A percentile compares a stretch with the other conserved stretches of the same genome.
Evolutionary conservation across 768 basidiomycete genomes (phyloP).

Genomic region (Brasilioporus rufonigricans): DNA sequence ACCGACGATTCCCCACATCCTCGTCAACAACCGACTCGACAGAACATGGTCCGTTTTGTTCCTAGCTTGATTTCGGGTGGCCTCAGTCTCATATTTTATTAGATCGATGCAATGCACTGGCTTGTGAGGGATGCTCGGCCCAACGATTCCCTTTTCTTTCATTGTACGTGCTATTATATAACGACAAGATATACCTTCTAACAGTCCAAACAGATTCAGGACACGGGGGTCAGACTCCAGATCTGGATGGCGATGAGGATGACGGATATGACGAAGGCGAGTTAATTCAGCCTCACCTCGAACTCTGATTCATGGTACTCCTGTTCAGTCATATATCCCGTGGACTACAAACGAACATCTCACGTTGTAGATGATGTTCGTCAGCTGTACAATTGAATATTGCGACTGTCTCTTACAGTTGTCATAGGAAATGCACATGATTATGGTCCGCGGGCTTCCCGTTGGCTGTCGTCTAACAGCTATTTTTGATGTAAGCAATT

Average conservation of each 20-base stretch:
- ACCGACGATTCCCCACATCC: conserved; percentile 70
- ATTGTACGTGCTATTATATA: conserved; percentile 49
- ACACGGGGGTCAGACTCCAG: conserved; percentile 90
- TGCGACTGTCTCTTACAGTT: conserved; percentile 1
- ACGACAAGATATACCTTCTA: background rate
- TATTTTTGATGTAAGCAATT: conserved; percentile 66
- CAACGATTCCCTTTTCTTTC: conserved; percentile 89
- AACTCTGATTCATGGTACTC: background rate
- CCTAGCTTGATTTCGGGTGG: background rate
- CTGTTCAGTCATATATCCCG: conserved; percentile 77
- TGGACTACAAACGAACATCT: conserved; percentile 62
- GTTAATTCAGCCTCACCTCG: conserved; percentile 2
- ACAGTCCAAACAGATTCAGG: conserved; percentile 63
- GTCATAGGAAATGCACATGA: conserved; percentile 63
- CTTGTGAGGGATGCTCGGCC: conserved; percentile 77
- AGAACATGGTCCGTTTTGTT: conserved; percentile 66
- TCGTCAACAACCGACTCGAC: conserved; percentile 66
- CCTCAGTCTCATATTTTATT: background rate
- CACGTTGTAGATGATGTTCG: conserved; percentile 89
- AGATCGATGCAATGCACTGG: conserved; percentile 87
- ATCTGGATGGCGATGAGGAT: conserved; percentile 76
- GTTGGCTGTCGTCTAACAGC: conserved; percentile 85
- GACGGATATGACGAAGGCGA: conserved; percentile 81
- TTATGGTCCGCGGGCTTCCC: conserved; percentile 80
- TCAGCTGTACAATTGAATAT: conserved; percentile 8